Evolutionary conservation across 257 asterid species (phyloP).

Genomic region (Petunia secreta): DNA sequence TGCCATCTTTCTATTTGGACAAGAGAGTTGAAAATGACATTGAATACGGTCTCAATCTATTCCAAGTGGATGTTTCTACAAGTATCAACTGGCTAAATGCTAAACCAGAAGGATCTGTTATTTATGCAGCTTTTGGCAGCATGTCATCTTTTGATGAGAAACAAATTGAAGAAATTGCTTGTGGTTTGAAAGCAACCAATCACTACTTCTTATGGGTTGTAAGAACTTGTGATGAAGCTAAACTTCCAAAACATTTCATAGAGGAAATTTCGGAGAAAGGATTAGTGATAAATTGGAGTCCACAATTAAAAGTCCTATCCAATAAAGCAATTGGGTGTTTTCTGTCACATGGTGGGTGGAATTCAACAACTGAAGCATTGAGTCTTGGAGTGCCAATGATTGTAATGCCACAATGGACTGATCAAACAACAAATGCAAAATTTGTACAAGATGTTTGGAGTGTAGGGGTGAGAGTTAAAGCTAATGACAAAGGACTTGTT

Average conservation of each 20-base stretch:
- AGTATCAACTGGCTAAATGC: constrained; percentile 55
- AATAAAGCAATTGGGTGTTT: constrained; percentile 66
- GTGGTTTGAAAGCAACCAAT: constrained; percentile 45
- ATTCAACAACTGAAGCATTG: constrained; percentile 69
- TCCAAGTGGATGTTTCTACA: constrained; percentile 39
- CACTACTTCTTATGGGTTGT: constrained; percentile 66
- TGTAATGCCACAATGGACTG: constrained; percentile 84
- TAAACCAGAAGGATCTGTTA: constrained; percentile 59
- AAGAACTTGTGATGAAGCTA: constrained; percentile 41
- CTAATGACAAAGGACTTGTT: constrained; percentile 46
- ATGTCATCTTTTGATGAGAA: constrained; percentile 49
- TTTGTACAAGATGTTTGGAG: constrained; percentile 69
- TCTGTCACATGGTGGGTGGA: constrained; percentile 84
- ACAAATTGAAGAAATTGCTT: constrained; percentile 67
- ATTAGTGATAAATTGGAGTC: constrained; percentile 62
- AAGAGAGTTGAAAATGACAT: constrained; percentile 50
- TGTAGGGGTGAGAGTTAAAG: constrained; percentile 57
- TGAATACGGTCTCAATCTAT: constrained; percentile 57
- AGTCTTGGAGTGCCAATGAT: constrained; percentile 80
- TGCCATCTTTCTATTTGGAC: constrained; percentile 73
- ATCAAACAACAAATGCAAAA: constrained; percentile 73
- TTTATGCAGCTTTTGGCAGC: constrained; percentile 83
- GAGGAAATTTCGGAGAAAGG: constrained; percentile 35
- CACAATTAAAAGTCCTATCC: constrained; percentile 59
- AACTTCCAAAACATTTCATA: constrained; percentile 44